These are phyloP conservation scores for Boletus pseudopeckii DNA, from an alignment of 768 basidiomycete genomes.

Conservation along the genomic window DNA sequence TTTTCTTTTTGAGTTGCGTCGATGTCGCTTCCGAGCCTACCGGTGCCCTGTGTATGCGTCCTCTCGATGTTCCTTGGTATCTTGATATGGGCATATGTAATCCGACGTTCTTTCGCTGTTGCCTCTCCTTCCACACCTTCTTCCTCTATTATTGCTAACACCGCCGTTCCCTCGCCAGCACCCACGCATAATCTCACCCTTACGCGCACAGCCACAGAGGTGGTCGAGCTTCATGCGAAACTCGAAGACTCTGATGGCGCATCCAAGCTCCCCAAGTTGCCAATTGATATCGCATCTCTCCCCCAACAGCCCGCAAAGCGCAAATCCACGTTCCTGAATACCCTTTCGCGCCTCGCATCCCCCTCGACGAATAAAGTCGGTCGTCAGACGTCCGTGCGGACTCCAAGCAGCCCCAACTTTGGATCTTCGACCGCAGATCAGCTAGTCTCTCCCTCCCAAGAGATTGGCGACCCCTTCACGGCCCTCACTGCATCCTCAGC, in stretches of 20 bases:
- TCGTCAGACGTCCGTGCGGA: slow-evolving; percentile 38
- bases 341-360: slow-evolving; percentile 78
- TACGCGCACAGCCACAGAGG: slow-evolving; percentile 70
- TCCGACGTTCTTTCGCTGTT: slow-evolving; percentile 11
- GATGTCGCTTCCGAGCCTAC: slow-evolving; percentile 26
- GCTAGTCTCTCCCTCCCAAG: slow-evolving; percentile 49
- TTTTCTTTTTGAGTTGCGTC: slow-evolving; percentile 19
- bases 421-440: slow-evolving; percentile 33
- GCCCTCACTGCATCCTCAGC: slow-evolving; percentile 35
- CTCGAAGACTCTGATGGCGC: slow-evolving; percentile 62
- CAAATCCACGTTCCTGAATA: slow-evolving; percentile 83
- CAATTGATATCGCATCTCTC: slow-evolving; percentile 53
- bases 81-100: slow-evolving; percentile 11
- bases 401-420: slow-evolving; percentile 29
- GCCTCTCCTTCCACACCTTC: slow-evolving; percentile 15
- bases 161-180: slow-evolving; percentile 45
- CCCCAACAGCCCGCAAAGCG: slow-evolving; percentile 58
- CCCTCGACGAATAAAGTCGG: slow-evolving; percentile 56
- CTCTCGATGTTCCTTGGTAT: slow-evolving; percentile 17
- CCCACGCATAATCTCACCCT: slow-evolving; percentile 89
- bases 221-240: slow-evolving; percentile 80
- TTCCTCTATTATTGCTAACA: slow-evolving; percentile 27
- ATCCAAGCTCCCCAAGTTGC: slow-evolving; percentile 56
- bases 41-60: slow-evolving; percentile 21
- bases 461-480: slow-evolving; percentile 61